Evolutionary conservation across 1,139 yeast species (phyloP), one percentile per base, ranked within the genome.

Genomic region (Hansenula lynferdii): DNA sequence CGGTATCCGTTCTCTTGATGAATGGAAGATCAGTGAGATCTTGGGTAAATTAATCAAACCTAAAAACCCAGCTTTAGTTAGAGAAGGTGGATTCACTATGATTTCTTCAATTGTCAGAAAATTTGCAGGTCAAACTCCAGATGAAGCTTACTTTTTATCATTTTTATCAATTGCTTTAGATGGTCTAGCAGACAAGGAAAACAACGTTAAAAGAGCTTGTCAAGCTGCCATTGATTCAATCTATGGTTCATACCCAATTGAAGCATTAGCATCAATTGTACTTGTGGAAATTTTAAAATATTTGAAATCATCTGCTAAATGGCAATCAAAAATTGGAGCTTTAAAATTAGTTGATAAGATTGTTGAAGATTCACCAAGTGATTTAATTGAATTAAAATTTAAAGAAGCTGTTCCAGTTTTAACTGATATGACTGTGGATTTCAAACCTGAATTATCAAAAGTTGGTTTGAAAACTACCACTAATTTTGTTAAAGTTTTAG

Each of bases 361-460:
- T 41, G 72, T 85, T 42, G 86, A 78, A 42, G 89, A 85, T 36
- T 81, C 85, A 35, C 95, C 97, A 39, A 78, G 84, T 31, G 97
- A 92, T 64, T 70, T 86, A 51, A 68, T 92, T 53, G 97, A 92
- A 63, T 64, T 82, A 57, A 78, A 80, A 50, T 90, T 92, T 62
- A 78, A 82, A 44, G 77, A 75, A 42, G 76, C 86, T 9, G 78
- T 92, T 21, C 98, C 98, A 20, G 75, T 85, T 8, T 72, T 92
- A 53, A 86, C 96, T 32, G 95, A 86, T 61, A 75, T 83, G 64
- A 78, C 96, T 50, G 92, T 95, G 43, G 98, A 92, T 64, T 87
- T 92, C 73, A 92, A 92, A 68, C 96, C 97, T 2, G 98, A 92
- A 65, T 74, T 92, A 45, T 87, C 97, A 30, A 83, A 85, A 55